phyloP scores from a whole-genome alignment of 2,329 filamentous ascomycete species.

The Teratosphaeriaceae sp. region DNA sequence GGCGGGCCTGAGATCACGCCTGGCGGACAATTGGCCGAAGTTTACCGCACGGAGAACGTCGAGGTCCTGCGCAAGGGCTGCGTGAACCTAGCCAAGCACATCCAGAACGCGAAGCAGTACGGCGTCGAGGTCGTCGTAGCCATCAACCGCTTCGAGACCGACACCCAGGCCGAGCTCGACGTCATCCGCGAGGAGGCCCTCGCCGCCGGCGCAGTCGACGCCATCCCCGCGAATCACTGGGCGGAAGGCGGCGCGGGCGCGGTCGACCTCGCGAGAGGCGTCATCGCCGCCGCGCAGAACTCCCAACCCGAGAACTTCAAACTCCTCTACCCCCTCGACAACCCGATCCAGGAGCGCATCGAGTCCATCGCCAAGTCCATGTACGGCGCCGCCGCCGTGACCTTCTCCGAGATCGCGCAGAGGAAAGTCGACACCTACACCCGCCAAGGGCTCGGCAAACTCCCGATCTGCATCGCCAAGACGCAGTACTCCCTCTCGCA shows the following conservation, averaged over 20 bases:
- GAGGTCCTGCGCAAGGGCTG: slow-evolving; percentile 86
- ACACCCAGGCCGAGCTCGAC: slow-evolving; percentile 85
- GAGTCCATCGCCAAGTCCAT: slow-evolving; percentile 84
- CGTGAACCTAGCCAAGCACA: slow-evolving; percentile 92
- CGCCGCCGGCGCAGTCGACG: slow-evolving; percentile 86
- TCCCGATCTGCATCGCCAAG: slow-evolving; percentile 96
- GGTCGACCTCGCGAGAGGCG: slow-evolving; percentile 77
- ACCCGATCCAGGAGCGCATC: slow-evolving; percentile 79
- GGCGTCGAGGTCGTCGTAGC: slow-evolving; percentile 93
- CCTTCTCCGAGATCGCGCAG: slow-evolving; percentile 90
- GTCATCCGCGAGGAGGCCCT: slow-evolving; percentile 87
- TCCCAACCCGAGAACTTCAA: slow-evolving; percentile 71
- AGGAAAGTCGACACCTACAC: slow-evolving; percentile 96
- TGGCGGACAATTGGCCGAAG: slow-evolving; percentile 74
- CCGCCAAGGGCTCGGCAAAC: slow-evolving; percentile 80
- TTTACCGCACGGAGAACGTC: slow-evolving; percentile 90
- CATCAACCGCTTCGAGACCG: slow-evolving; percentile 93
- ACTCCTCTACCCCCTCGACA: slow-evolving; percentile 75
- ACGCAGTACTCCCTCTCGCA: slow-evolving; percentile 96
- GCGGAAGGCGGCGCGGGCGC: slow-evolving; percentile 89
- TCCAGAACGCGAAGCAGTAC: slow-evolving; percentile 79
- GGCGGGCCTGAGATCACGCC: slow-evolving; percentile 90
- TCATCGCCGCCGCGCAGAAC: slow-evolving; percentile 75
- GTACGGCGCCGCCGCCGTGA: slow-evolving; percentile 86
- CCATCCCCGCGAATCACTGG: slow-evolving; percentile 93